Evolutionary conservation across 164 flowering plant genomes (phyloP), one percentile per base, ranked within the genome.

Genomic region (Magnolia officinalis): DNA sequence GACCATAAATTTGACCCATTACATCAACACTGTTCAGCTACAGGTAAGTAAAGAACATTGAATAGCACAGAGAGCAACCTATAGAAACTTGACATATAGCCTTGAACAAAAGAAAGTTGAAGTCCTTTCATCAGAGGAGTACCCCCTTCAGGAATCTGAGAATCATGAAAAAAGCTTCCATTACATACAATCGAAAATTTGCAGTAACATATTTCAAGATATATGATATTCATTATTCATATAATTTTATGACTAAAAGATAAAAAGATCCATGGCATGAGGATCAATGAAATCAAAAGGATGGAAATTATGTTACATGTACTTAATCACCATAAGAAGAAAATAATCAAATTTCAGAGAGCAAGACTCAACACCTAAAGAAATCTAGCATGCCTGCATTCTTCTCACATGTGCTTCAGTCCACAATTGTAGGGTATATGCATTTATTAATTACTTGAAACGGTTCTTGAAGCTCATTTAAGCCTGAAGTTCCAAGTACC

Each of bases 81-180:
- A 86, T 83, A 96, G 75, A 91, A 91, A 58, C 84, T 88, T 79
- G 96, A 86, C 88, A 96, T 85, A 78, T 91, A 91, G 77, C 93
- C 94, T 87, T 94, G 97, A 45, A 93, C 90, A 74, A 90, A 49
- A 61, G 98, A 88, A 77, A 92, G 98, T 67, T 87, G 89, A 64
- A 86, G 80, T 59, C 87, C 86, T 51, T 76, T 85, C 50, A 83
- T 78, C 21, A 81, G 76, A 73, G 80, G 89, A 71, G 91, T 86
- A 80, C 81, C 84, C 81, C 85, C 91, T 77, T 84, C 90, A 78
- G 75, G 84, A 86, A 87, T 83, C 96, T 92, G 83, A 74, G 37
- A 73, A 74, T 52, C 73, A 76, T 58, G 8, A 76, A 74, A 66
- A 24, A 72, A 5, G 50, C 8, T 13, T 16, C 21, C 59, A 37